A percentile compares a stretch with the other conserved stretches of the same genome.
phyloP scores from a whole-genome alignment of 495 filamentous ascomycete genomes.

The Entonaema liquescens region DNA sequence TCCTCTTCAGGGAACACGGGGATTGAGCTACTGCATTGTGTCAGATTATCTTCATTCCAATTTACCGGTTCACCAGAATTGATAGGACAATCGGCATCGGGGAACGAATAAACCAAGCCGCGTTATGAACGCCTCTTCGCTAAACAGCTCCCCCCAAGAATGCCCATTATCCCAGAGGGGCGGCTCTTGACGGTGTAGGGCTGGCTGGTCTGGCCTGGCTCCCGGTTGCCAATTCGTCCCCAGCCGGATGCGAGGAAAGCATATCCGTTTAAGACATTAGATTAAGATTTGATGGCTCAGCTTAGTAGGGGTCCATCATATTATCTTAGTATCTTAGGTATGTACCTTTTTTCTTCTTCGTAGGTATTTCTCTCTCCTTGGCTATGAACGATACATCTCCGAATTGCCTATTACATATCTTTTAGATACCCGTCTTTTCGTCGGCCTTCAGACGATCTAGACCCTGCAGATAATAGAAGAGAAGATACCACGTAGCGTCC shows the following conservation, averaged over 20 bases:
- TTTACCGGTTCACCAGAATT: neutral
- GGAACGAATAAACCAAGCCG: neutral
- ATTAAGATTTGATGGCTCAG: conserved; percentile 19
- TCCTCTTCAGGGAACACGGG: conserved; percentile 9
- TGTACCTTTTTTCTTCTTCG: neutral
- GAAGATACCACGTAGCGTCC: conserved; percentile 25
- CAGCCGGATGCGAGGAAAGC: conserved; percentile 35
- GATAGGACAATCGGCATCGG: conserved; percentile 29
- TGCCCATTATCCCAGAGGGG: conserved; percentile 9
- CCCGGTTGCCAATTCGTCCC: conserved; percentile 14
- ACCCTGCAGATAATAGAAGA: neutral
- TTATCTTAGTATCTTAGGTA: neutral
- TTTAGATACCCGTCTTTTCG: neutral
- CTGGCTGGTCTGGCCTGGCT: conserved; percentile 12
- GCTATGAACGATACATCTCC: conserved; percentile 22
- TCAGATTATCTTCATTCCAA: neutral
- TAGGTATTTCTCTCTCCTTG: neutral
- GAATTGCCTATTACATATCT: conserved; percentile 29
- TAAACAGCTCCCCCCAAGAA: conserved; percentile 18
- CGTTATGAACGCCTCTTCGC: conserved; percentile 11
- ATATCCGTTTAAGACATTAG: conserved; percentile 29
- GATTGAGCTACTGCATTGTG: neutral
- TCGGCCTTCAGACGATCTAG: conserved; percentile 1
- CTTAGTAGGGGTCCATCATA: conserved; percentile 24
- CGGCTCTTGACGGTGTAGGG: conserved; percentile 36